These are phyloP conservation scores for Bipolaris cookei DNA, from an alignment of 2,329 filamentous ascomycete species.

Conservation along the genomic window DNA sequence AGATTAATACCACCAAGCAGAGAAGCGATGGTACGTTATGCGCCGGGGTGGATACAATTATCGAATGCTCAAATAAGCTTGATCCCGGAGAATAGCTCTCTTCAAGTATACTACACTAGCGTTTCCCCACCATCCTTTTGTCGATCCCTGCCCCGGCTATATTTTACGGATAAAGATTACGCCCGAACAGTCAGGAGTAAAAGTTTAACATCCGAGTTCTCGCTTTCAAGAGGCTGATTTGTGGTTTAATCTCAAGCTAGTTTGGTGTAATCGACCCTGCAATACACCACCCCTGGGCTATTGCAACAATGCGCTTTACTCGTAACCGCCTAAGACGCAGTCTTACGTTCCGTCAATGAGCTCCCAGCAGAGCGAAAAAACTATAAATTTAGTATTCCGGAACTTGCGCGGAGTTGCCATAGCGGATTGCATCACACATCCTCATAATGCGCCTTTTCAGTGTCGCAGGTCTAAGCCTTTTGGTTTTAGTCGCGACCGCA, in stretches of 20 bases:
- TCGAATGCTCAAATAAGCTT: constrained; percentile 17
- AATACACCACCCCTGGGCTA: constrained; percentile 3
- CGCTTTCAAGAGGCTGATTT: background rate
- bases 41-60: constrained; percentile 12
- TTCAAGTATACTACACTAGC: constrained; percentile 15
- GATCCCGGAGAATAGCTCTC: constrained; percentile 12
- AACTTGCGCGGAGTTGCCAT: background rate
- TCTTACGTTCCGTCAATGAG: constrained; percentile 18
- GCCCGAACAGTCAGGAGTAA: background rate
- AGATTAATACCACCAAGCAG: background rate
- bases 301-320: constrained; percentile 10
- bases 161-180: constrained; percentile 8
- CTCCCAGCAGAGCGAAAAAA: background rate
- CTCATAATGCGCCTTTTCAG: constrained; percentile 29
- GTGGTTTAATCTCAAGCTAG: background rate
- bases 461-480: constrained; percentile 18
- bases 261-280: background rate
- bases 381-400: background rate
- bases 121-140: constrained; percentile 25
- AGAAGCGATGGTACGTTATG: background rate
- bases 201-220: background rate
- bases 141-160: constrained; percentile 17
- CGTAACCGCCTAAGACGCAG: constrained; percentile 15
- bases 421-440: background rate
- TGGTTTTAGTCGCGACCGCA: constrained; percentile 32